Evolutionary conservation across 2,329 filamentous ascomycete genomes (phyloP).

Genomic region (Fusarium dlaminii): DNA sequence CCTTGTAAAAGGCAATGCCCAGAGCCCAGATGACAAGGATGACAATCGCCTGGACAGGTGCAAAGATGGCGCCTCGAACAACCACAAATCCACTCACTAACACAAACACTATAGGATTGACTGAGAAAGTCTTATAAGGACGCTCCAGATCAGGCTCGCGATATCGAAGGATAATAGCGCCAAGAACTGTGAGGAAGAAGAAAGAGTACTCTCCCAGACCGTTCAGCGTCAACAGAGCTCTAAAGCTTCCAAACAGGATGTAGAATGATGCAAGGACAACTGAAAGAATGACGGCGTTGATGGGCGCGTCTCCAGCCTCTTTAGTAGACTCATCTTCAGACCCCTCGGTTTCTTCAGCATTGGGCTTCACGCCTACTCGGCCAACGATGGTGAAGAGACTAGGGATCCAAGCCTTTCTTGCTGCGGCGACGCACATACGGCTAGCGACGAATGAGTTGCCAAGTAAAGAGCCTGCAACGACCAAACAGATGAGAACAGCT

Average conservation of each 20-base stretch:
- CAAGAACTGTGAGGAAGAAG: constrained; percentile 70
- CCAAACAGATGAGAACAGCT: constrained; percentile 66
- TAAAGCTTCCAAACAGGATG: constrained; percentile 69
- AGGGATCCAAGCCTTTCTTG: constrained; percentile 62
- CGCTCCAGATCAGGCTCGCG: constrained; percentile 63
- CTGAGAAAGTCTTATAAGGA: constrained; percentile 64
- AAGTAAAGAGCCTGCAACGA: constrained; percentile 69
- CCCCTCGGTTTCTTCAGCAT: not conserved
- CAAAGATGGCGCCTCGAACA: constrained; percentile 66
- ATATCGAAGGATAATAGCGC: constrained; percentile 64
- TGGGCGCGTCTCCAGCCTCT: constrained; percentile 58
- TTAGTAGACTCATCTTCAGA: constrained; percentile 1
- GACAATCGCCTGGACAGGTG: constrained; percentile 62
- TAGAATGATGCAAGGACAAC: constrained; percentile 63
- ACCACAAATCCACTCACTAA: constrained; percentile 70
- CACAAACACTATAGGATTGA: constrained; percentile 63
- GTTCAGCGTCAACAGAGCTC: constrained; percentile 68
- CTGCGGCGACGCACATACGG: constrained; percentile 68
- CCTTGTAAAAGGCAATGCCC: constrained; percentile 56
- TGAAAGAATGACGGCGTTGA: constrained; percentile 64
- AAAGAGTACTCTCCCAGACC: constrained; percentile 70
- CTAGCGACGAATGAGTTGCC: constrained; percentile 71
- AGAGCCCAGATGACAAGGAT: constrained; percentile 61
- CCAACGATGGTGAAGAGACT: constrained; percentile 56
- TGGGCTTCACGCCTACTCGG: constrained; percentile 47